phyloP scores from a whole-genome alignment of 2,329 filamentous ascomycete species.

The Cercospora zeae-maydis region DNA sequence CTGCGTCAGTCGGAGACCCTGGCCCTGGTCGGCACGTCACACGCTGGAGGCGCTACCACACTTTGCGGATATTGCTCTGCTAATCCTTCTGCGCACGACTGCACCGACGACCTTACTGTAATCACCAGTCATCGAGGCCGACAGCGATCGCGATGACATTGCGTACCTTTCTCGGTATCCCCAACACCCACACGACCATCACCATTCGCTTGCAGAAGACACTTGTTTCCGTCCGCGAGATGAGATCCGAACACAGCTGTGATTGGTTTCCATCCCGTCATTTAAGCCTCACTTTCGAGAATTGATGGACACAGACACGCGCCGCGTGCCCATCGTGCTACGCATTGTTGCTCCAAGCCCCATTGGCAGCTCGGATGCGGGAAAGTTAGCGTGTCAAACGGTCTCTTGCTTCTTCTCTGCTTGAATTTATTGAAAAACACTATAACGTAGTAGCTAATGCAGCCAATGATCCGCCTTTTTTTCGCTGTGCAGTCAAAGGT shows the following conservation, averaged over 20 bases:
- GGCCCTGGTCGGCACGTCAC: neutral
- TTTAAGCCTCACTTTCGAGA: neutral
- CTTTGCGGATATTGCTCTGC: neutral
- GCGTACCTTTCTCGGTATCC: neutral
- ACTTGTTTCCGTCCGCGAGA: neutral
- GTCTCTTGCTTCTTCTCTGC: neutral
- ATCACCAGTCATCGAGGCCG: neutral
- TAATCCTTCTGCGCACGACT: neutral
- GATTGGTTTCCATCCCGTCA: neutral
- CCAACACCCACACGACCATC: neutral
- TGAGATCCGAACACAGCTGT: neutral
- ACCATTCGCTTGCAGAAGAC: neutral
- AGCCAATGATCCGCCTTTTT: neutral
- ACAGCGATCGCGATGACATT: neutral
- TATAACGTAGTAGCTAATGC: constrained; percentile 2
- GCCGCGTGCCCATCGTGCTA: neutral
- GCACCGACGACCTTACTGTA: neutral
- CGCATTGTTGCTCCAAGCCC: neutral
- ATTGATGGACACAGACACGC: neutral
- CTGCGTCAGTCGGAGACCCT: neutral
- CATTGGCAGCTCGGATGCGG: neutral
- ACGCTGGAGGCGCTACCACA: neutral
- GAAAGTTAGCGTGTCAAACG: neutral
- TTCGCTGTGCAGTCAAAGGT: constrained; percentile 6
- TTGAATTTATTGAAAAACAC: constrained; percentile 7